A percentile compares a stretch with the other conserved stretches of the same genome.
Evolutionary conservation across 1,139 yeast species (phyloP).

Genomic region (Pneumocystis carinii): DNA sequence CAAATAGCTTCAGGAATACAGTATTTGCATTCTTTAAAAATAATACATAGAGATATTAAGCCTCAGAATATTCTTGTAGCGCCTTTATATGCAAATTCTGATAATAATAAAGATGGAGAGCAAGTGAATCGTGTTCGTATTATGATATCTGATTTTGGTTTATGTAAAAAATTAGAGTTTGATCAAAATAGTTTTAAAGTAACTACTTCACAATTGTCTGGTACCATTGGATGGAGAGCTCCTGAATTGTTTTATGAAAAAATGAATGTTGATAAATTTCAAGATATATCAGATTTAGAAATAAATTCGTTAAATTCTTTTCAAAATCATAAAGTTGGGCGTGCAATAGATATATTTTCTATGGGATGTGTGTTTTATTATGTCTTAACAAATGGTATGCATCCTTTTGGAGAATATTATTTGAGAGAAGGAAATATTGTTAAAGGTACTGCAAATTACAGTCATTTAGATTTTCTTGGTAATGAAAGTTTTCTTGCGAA

Average conservation of each 20-base stretch:
- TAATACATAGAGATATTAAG: slow-evolving; percentile 88
- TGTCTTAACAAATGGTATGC: slow-evolving; percentile 68
- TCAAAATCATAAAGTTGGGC: slow-evolving; percentile 42
- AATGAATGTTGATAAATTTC: slow-evolving; percentile 3
- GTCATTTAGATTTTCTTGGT: slow-evolving; percentile 28
- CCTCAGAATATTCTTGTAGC: slow-evolving; percentile 92
- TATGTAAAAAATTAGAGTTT: slow-evolving; percentile 77
- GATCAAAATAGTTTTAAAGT: slow-evolving; percentile 91
- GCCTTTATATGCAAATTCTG: slow-evolving; percentile 30
- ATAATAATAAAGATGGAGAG: slow-evolving; percentile 15
- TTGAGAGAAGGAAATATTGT: slow-evolving; percentile 79
- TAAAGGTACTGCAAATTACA: slow-evolving; percentile 48
- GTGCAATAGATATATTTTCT: slow-evolving; percentile 87
- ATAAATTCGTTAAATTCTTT: slow-evolving; percentile 31
- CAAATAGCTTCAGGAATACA: slow-evolving; percentile 79
- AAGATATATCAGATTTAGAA: slow-evolving; percentile 19
- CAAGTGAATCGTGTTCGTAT: slow-evolving; percentile 37
- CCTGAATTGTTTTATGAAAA: slow-evolving; percentile 50
- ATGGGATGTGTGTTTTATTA: slow-evolving; percentile 89
- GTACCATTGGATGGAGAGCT: slow-evolving; percentile 97
- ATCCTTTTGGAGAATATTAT: slow-evolving; percentile 87
- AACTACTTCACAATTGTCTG: slow-evolving; percentile 85
- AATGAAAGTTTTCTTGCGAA: slow-evolving; percentile 45
- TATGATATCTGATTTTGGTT: slow-evolving; percentile 86
- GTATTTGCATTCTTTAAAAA: slow-evolving; percentile 76